These are phyloP conservation scores for Penicillium decumbens DNA, from an alignment of 2,329 filamentous ascomycete species.

Conservation along the genomic window DNA sequence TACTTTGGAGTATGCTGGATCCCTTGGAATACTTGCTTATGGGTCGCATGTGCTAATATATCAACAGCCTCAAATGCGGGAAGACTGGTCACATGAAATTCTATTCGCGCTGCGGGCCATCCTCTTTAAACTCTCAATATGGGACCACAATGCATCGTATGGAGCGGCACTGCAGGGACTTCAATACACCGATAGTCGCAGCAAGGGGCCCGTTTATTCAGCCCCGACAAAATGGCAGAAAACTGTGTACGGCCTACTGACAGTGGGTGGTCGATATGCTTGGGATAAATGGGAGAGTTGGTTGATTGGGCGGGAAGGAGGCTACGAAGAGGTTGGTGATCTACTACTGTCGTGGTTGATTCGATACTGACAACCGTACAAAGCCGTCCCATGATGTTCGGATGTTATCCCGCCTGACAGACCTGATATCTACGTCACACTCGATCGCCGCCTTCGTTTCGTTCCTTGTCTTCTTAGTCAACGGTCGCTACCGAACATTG, in stretches of 20 bases:
- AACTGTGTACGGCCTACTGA: slow-evolving; percentile 73
- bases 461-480: slow-evolving; percentile 85
- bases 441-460: slow-evolving; percentile 76
- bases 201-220: slow-evolving; percentile 56
- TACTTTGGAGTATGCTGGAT: slow-evolving; percentile 64
- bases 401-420: slow-evolving; percentile 64
- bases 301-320: slow-evolving; percentile 70
- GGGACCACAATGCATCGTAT: slow-evolving; percentile 95
- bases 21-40: not conserved
- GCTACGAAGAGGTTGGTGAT: slow-evolving; percentile 56
- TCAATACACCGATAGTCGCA: slow-evolving; percentile 78
- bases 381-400: slow-evolving; percentile 49
- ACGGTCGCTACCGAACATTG: slow-evolving; percentile 85
- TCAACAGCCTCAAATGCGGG: slow-evolving; percentile 59
- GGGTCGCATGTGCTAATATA: slow-evolving; percentile 1
- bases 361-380: slow-evolving; percentile 14
- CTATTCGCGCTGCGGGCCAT: slow-evolving; percentile 68
- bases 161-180: slow-evolving; percentile 90
- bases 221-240: slow-evolving; percentile 81
- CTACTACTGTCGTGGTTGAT: not conserved
- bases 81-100: slow-evolving; percentile 86
- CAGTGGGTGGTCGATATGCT: slow-evolving; percentile 79
- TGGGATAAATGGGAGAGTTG: slow-evolving; percentile 92
- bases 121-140: slow-evolving; percentile 91
- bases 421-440: slow-evolving; percentile 65